Conservation (phyloP, 306 rosid genomes). For the Trifolium dubium region DNA sequence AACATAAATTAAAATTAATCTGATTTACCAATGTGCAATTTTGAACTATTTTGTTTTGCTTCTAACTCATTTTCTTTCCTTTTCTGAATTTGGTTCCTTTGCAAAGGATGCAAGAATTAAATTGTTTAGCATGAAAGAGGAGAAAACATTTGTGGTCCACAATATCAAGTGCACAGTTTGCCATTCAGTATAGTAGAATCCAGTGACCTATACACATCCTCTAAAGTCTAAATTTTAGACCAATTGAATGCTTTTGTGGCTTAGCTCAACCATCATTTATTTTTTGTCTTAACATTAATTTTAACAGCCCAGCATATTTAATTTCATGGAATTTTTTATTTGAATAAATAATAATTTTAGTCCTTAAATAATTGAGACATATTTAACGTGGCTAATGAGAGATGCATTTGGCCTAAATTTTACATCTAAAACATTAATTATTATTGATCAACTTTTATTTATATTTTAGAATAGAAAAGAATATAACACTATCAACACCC, state of each 20-base stretch:
- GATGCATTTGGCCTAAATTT: too few relatives aligned
- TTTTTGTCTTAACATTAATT: neutral
- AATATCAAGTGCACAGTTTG: neutral
- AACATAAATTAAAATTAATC: too few relatives aligned
- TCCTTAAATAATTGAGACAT: too few relatives aligned
- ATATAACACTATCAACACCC: too few relatives aligned
- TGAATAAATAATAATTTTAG: too few relatives aligned
- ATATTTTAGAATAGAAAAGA: too few relatives aligned
- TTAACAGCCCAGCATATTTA: neutral
- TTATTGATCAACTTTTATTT: too few relatives aligned
- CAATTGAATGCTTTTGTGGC: neutral
- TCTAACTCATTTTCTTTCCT: neutral
- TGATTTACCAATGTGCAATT: neutral
- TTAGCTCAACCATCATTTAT: neutral
- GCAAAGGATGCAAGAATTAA: neutral
- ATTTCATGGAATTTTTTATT: neutral
- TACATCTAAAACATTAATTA: too few relatives aligned
- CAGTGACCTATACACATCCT: neutral
- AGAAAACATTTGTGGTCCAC: neutral
- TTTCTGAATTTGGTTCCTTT: neutral
- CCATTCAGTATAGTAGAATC: neutral
- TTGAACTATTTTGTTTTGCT: neutral
- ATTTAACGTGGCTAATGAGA: too few relatives aligned
- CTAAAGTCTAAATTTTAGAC: neutral
- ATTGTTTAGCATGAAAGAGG: neutral